Percentiles rank a stretch among this genome's conserved stretches.
These are phyloP conservation scores for Amanita pseudoporphyria DNA, from an alignment of 768 basidiomycete species.

Conservation along the genomic window DNA sequence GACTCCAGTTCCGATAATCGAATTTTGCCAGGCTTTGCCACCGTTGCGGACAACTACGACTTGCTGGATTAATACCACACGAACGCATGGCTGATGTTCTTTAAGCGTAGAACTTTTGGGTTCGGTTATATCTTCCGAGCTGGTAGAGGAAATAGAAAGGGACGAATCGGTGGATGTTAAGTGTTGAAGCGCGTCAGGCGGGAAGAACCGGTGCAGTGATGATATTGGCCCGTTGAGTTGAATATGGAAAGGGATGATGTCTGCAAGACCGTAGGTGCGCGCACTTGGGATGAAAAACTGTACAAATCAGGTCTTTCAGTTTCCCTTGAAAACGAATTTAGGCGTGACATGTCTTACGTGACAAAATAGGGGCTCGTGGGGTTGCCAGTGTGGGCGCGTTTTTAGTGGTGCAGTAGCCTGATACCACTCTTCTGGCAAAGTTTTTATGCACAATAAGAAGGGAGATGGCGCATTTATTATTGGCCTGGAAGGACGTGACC, in stretches of 20 bases:
- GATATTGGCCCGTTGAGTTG: constrained; percentile 41
- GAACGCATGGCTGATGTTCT: constrained; percentile 21
- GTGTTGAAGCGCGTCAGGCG: background rate
- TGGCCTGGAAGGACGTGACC: constrained; percentile 44
- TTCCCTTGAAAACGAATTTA: background rate
- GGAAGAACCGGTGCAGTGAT: constrained; percentile 34
- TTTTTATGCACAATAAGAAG: constrained; percentile 51
- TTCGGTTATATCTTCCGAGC: background rate
- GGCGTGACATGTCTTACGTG: constrained; percentile 33
- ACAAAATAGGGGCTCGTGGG: constrained; percentile 32
- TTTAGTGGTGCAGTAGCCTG: constrained; percentile 35
- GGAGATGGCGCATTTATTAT: constrained; percentile 35
- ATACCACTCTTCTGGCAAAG: constrained; percentile 58
- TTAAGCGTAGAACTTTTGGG: constrained; percentile 2
- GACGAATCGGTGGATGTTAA: background rate
- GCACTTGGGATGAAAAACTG: constrained; percentile 55
- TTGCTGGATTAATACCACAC: constrained; percentile 46
- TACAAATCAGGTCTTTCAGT: background rate
- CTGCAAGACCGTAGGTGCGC: constrained; percentile 41
- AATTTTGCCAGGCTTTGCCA: constrained; percentile 28
- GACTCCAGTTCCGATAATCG: constrained; percentile 37
- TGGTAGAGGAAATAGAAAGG: constrained; percentile 15
- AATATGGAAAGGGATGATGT: constrained; percentile 56
- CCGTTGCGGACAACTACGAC: constrained; percentile 23
- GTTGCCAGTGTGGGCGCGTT: constrained; percentile 21